Conservation (phyloP, 306 rosid genomes). For the Casuarina equisetifolia region DNA sequence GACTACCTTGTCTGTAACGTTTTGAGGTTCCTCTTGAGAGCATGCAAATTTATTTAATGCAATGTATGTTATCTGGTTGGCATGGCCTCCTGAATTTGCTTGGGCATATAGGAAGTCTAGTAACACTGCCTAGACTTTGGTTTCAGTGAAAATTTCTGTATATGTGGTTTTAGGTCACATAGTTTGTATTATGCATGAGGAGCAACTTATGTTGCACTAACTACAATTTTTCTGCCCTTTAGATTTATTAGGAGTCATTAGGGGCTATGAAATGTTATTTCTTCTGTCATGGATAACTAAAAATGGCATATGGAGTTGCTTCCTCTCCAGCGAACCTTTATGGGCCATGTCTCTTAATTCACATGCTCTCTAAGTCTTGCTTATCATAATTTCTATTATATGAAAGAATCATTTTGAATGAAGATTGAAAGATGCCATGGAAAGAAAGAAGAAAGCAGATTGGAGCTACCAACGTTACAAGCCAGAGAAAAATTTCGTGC, state of each 20-base stretch:
- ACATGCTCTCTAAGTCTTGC: not conserved
- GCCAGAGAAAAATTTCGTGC: not conserved
- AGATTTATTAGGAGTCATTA: not conserved
- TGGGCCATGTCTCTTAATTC: not conserved
- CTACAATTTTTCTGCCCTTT: not conserved
- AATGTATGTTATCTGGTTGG: not conserved
- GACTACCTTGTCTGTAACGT: conserved; percentile 24
- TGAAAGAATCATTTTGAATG: too few relatives aligned
- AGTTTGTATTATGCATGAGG: not conserved
- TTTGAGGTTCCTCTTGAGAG: not conserved
- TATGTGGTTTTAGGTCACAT: not conserved
- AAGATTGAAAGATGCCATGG: too few relatives aligned
- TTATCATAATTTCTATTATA: too few relatives aligned
- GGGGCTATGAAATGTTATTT: too few relatives aligned
- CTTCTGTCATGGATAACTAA: not conserved
- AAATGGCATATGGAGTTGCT: too few relatives aligned
- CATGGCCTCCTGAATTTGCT: conserved; percentile 8
- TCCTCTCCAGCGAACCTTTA: not conserved
- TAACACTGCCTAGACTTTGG: not conserved
- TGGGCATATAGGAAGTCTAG: not conserved
- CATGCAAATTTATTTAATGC: not conserved
- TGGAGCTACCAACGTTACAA: not conserved
- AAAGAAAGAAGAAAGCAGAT: too few relatives aligned
- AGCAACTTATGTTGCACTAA: not conserved
- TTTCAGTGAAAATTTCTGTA: not conserved